Evolutionary conservation across 441 rosid genomes (phyloP).

Genomic region (Heliophila coronopifolia): DNA sequence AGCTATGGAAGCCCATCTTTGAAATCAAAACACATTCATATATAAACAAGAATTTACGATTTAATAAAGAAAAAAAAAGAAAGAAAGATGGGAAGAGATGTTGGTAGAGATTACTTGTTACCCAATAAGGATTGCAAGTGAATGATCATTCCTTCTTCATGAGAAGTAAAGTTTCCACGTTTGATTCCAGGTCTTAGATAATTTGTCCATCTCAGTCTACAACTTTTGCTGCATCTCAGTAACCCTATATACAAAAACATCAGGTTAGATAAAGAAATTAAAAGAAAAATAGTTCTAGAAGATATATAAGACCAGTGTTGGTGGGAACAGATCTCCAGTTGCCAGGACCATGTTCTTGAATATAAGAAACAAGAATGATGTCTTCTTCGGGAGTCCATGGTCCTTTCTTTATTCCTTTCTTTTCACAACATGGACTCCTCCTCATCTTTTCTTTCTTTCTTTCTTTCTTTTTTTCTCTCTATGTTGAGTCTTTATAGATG

Average conservation of each 20-base stretch:
- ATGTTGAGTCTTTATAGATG: constrained; percentile 23
- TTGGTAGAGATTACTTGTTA: constrained; percentile 74
- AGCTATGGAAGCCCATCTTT: constrained; percentile 99
- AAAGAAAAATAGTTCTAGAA: background rate
- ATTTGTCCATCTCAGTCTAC: constrained; percentile 97
- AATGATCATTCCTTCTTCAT: constrained; percentile 93
- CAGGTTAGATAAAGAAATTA: too few species aligned
- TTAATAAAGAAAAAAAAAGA: background rate
- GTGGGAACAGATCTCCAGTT: constrained; percentile 99
- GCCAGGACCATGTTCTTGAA: constrained; percentile 94
- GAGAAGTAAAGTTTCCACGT: constrained; percentile 89
- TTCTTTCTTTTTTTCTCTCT: constrained; percentile 19
- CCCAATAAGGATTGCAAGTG: constrained; percentile 96
- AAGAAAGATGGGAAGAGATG: constrained; percentile 20
- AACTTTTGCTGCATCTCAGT: constrained; percentile 92
- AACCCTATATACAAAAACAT: constrained; percentile 37
- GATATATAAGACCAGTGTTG: constrained; percentile 50
- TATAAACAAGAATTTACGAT: background rate
- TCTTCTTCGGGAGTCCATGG: constrained; percentile 99
- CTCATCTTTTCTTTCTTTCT: constrained; percentile 65
- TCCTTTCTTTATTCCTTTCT: constrained; percentile 92
- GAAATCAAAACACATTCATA: background rate
- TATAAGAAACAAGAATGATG: constrained; percentile 86
- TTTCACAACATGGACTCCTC: constrained; percentile 96
- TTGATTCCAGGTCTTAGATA: constrained; percentile 92